Conservation (phyloP, 495 filamentous ascomycete genomes). For the Xylaria palmicola region DNA sequence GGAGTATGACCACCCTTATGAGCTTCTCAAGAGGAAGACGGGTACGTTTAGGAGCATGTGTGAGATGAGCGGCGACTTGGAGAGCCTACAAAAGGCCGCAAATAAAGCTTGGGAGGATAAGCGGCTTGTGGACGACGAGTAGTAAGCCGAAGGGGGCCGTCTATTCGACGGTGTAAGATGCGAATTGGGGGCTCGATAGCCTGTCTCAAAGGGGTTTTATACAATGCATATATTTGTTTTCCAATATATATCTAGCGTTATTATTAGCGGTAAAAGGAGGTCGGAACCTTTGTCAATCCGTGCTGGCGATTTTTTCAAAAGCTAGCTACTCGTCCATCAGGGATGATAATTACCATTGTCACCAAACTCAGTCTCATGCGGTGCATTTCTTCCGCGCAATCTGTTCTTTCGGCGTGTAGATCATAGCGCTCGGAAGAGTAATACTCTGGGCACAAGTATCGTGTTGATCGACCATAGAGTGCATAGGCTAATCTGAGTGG, state of each 20-base stretch:
- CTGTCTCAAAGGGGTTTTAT: background rate
- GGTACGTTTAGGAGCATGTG: constrained; percentile 89
- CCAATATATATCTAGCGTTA: background rate
- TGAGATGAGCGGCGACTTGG: constrained; percentile 88
- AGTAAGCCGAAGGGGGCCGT: constrained; percentile 7
- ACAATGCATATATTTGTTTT: background rate
- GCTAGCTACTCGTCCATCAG: background rate
- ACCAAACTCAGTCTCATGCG: background rate
- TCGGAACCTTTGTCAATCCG: background rate
- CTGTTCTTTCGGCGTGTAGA: background rate
- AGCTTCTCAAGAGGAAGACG: constrained; percentile 64
- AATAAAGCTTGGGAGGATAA: constrained; percentile 60
- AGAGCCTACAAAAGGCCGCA: constrained; percentile 66
- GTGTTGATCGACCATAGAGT: no score
- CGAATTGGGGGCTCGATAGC: background rate
- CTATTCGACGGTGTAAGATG: background rate
- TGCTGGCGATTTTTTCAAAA: background rate
- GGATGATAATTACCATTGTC: background rate
- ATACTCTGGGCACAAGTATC: no score
- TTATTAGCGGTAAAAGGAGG: background rate
- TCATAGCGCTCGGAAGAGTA: no score
- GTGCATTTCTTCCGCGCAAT: background rate
- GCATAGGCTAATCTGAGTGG: no score
- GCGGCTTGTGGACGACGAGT: constrained; percentile 40
- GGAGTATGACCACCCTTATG: constrained; percentile 86